Base-by-base conservation (phyloP, 179 eudicot genomes). In the Drosera spatulata region DNA sequence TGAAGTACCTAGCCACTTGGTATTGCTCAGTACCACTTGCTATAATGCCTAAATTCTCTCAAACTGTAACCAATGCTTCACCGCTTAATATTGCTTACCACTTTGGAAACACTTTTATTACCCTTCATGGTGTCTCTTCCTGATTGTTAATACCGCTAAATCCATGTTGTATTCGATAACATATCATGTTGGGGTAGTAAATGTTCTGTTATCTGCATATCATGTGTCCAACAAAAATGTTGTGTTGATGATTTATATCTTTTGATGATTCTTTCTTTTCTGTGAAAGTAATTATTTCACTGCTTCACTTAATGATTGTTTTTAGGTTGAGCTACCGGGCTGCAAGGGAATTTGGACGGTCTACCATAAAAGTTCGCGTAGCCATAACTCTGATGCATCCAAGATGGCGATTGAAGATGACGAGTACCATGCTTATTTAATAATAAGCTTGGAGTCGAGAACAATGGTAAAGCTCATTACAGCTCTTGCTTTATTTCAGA, bases 311-410 rank as follows among this genome's bases (percentile, higher is more conserved):
- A 61, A 46, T 68, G 22, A 4, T 42, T 59, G 61, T 62, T 74
- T 46, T 56, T 62, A 93, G 99, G 99, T 84, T 62, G 80, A 83
- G 61, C 63, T 93, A 46, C 91, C 91, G 39, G 99, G 94, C 63
- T 86, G 96, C 71, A 90, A 80, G 69, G 99, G 97, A 61, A 84
- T 90, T 62, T 93, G 99, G 99, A 90, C 99, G 53, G 99, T 93
- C 65, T 93, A 93, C 73, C 97, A 93, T 75, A 93, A 93, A 73
- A 93, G 81, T 78, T 57, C 86, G 50, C 99, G 97, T 41, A 70
- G 73, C 75, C 95, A 83, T 57, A 72, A 61, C 56, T 69, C 80
- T 74, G 95, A 89, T 56, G 75, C 89, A 54, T 86, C 91, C 57
- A 89, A 80, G 77, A 69, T 62, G 62, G 79, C 75, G 33, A 64